Base-by-base conservation (phyloP, 2,329 filamentous ascomycete species). In the Penicillium sp. region DNA sequence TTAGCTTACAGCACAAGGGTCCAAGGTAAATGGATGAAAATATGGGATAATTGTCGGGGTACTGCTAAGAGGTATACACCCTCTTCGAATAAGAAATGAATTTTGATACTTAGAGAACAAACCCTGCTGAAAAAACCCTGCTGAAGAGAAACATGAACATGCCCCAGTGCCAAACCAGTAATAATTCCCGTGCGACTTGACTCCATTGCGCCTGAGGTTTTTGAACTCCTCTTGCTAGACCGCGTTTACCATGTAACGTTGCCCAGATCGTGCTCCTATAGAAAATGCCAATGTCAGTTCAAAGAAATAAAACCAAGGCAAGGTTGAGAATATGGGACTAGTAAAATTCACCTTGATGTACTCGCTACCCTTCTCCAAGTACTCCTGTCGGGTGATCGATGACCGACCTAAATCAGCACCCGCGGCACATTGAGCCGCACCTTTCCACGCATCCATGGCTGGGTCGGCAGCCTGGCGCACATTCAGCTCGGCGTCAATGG, bases 381-480 rank as follows among this genome's bases (percentile, higher is more conserved):
- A 99, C 78, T 98, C 95, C 68, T 90, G 89, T 70, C 86, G 88
- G 1, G 89, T 91, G 45, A 99, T 85, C 64, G 88, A 89, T 4
- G 88, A 87, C 38, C 81, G 78, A 74, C 84, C 87, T 79, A 88
- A 88, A 56, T 84, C 81, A 22, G 83, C 83, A 15, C 76, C 71
- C 17, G 74, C 78, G 42, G 89, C 91, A 94, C 95, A 99, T 64
- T 86, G 84, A 13, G 95, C 94, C 1, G 95, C 95, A 8, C 95
- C 95, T 77, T 86, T 91, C 95, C 95, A 99, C 3, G 94, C 91
- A 83, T 99, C 95, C 38, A 96, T 81, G 28, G 95, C 76, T 2
- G 91, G 86, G 75, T 98, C 89, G 60, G 82, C 80, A 0, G 95
- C 95, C 53, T 86, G 86, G 45, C 95, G 85, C 22, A 97, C 87